A percentile compares a stretch with the other conserved stretches of the same genome.
Evolutionary conservation across 1,284 basidiomycete species (phyloP).

Genomic region (Moesziomyces aphidis): DNA sequence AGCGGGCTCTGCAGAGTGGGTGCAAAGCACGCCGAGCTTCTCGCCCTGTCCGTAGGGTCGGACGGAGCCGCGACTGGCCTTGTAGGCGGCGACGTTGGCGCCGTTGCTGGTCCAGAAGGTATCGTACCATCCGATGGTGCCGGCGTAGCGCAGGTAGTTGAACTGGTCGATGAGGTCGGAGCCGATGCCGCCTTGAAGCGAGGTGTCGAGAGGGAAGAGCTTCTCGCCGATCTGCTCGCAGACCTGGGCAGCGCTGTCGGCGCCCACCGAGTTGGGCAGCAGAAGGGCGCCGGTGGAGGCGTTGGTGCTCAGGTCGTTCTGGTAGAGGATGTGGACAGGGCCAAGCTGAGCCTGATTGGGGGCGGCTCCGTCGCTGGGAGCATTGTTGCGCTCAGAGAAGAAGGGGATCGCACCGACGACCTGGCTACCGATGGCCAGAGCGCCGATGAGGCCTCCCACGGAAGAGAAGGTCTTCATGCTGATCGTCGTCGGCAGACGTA

Average conservation of each 20-base stretch:
- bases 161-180: conserved; percentile 38
- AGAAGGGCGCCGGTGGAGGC: conserved; percentile 50
- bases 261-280: conserved; percentile 22
- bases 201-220: conserved; percentile 35
- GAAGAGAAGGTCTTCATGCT: conserved; percentile 18
- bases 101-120: conserved; percentile 25
- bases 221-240: conserved; percentile 47
- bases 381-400: conserved; percentile 1
- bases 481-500: neutral
- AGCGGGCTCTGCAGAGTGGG: conserved; percentile 25
- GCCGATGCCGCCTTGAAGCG: conserved; percentile 18
- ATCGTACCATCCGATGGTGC: conserved; percentile 21
- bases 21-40: conserved; percentile 43
- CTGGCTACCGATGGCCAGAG: conserved; percentile 14
- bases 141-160: conserved; percentile 33
- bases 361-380: neutral
- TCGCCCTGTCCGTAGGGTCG: conserved; percentile 19
- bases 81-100: conserved; percentile 22
- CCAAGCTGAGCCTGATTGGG: conserved; percentile 24
- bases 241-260: conserved; percentile 27
- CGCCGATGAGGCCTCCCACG: conserved; percentile 9
- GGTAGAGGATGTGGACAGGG: conserved; percentile 48
- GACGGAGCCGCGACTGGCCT: conserved; percentile 13
- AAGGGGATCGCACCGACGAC: conserved; percentile 11
- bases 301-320: conserved; percentile 54